phyloP scores from a whole-genome alignment of 345 rosid genomes.

The Ricinus communis region DNA sequence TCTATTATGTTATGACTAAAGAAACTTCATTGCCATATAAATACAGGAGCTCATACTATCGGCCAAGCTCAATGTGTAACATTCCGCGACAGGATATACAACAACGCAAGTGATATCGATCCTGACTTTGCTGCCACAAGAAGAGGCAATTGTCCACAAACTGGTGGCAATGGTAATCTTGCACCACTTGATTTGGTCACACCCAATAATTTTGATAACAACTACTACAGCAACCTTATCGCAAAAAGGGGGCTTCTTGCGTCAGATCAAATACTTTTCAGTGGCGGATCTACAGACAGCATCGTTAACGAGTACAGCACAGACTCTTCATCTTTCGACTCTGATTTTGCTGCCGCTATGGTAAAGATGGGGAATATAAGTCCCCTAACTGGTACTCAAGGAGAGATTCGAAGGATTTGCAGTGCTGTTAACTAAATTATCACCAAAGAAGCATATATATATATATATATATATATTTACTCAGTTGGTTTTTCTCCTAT shows the following conservation, averaged over 20 bases:
- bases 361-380: conserved; percentile 3
- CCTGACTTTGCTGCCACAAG: neutral
- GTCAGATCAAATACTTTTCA: conserved; percentile 6
- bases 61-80: neutral
- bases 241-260: neutral
- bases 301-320: conserved; percentile 1
- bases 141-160: neutral
- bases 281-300: neutral
- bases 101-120: neutral
- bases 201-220: neutral
- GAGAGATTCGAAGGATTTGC: neutral
- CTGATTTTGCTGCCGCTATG: conserved; percentile 10
- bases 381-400: neutral
- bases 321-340: neutral
- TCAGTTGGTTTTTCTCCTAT: too few relatives aligned
- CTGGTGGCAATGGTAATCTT: neutral
- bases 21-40: too few relatives aligned
- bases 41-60: conserved; percentile 3
- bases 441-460: too few relatives aligned
- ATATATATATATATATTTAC: too few relatives aligned
- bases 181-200: conserved; percentile 10
- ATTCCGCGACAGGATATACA: neutral
- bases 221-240: neutral
- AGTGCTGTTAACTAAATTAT: neutral
- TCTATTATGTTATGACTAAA: too few relatives aligned